Conservation (phyloP, 768 basidiomycete species). For the Neoboletus subvelutipes region DNA sequence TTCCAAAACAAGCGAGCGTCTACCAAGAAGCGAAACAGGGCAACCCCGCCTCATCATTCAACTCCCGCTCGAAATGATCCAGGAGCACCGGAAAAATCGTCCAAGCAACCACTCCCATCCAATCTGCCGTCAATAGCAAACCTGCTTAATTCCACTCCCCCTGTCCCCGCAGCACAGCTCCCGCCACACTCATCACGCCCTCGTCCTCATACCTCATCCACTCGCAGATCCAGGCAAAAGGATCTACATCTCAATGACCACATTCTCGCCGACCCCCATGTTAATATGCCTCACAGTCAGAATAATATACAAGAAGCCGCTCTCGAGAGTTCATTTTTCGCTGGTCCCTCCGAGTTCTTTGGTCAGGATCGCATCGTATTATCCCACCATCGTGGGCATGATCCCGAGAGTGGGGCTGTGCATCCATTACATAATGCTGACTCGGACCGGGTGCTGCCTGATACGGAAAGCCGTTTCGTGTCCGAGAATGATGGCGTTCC, state of each 20-base stretch:
- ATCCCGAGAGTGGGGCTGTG: constrained; percentile 27
- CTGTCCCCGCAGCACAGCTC: constrained; percentile 22
- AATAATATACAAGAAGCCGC: constrained; percentile 12
- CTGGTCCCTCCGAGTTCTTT: constrained; percentile 31
- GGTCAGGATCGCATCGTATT: constrained; percentile 33
- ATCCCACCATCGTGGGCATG: constrained; percentile 35
- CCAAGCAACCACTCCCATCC: constrained; percentile 30
- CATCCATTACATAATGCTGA: constrained; percentile 38
- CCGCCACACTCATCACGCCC: constrained; percentile 23
- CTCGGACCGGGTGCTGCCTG: constrained; percentile 49
- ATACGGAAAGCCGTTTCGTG: constrained; percentile 50
- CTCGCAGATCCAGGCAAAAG: constrained; percentile 33
- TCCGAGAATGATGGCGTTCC: constrained; percentile 48
- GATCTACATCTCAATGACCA: constrained; percentile 32
- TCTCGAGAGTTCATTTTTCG: constrained; percentile 34
- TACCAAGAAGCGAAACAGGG: constrained; percentile 67
- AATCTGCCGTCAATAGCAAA: constrained; percentile 39
- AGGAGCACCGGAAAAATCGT: constrained; percentile 16
- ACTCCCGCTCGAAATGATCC: constrained; percentile 31
- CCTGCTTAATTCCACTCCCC: constrained; percentile 38
- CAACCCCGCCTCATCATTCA: constrained; percentile 33
- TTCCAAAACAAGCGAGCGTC: constrained; percentile 87
- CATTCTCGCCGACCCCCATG: constrained; percentile 23
- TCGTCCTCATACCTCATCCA: constrained; percentile 26
- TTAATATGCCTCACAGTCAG: constrained; percentile 5